Evolutionary conservation across 768 basidiomycete species (phyloP).

Genomic region (Mycena olivaceomarginata): DNA sequence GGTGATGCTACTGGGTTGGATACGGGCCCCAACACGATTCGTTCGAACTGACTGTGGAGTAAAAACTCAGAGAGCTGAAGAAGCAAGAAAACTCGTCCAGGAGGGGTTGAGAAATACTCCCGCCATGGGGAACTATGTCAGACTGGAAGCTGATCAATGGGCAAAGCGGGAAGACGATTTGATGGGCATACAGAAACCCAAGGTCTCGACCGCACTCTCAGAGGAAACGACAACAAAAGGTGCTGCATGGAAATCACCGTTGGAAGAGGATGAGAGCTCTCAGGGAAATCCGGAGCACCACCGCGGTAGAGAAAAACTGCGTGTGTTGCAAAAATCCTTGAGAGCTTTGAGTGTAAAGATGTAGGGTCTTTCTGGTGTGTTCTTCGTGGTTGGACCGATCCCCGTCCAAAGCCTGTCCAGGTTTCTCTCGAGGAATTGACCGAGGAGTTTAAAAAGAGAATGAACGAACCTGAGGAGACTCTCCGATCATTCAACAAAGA

Average conservation of each 20-base stretch:
- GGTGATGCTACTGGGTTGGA: too few relatives aligned
- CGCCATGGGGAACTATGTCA: background rate
- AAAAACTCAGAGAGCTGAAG: background rate
- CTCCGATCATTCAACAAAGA: constrained; percentile 22
- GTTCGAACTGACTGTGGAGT: background rate
- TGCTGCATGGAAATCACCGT: constrained; percentile 7
- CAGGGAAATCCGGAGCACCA: constrained; percentile 14
- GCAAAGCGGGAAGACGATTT: background rate
- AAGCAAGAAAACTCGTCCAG: background rate
- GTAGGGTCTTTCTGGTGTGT: constrained; percentile 22
- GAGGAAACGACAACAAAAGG: background rate
- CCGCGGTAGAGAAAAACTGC: constrained; percentile 6
- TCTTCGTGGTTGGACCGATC: constrained; percentile 29
- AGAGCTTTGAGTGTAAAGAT: constrained; percentile 33
- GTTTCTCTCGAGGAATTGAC: constrained; percentile 17
- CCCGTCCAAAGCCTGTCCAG: constrained; percentile 16
- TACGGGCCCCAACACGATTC: constrained; percentile 6
- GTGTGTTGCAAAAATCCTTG: constrained; percentile 1
- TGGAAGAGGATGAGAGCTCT: background rate
- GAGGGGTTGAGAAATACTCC: background rate
- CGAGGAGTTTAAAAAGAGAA: constrained; percentile 14
- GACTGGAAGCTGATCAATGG: background rate
- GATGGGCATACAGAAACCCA: background rate
- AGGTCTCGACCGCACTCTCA: constrained; percentile 9
- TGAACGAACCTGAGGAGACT: constrained; percentile 14